Base-by-base conservation (phyloP, 768 basidiomycete species). In the Suillus lakei region DNA sequence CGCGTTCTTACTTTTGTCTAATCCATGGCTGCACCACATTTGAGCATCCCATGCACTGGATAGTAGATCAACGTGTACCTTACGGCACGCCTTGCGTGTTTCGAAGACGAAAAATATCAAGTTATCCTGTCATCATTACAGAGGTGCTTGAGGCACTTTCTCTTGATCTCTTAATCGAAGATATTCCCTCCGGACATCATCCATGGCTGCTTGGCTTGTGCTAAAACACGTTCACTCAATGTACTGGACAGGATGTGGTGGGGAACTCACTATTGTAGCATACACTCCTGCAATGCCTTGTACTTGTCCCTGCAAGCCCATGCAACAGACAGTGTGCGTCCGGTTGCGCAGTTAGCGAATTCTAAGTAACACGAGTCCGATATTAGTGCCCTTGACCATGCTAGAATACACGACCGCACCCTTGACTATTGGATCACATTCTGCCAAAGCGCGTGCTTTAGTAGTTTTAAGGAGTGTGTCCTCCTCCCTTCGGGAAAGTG, bases 401-500 rank as follows among this genome's bases (percentile, higher is more conserved):
- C 54, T 4, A 21, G 41, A 28, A 36, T 43, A 18, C 16, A 32
- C 56, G 4, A n/a, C 28, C 15, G 44, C 61, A 69, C 95, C 91
- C 86, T 88, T 90, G 5, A 95, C 91, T 7, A 93, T 67, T 1
- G 80, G 67, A 71, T 93, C 90, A 68, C 94, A 96, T 75, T 92
- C 90, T 70, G 86, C 88, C 72, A 95, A 76, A 15, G 95, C 94
- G 64, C 83, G 82, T 18, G 88, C 86, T 73, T 95, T 96, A 10
- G 92, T 91, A 28, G 91, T 82, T 77, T 96, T 95, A 44, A 91
- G 77, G 46, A 96, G 84, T 9, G 89, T 90, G 53, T 96, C 94
- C 75, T 96, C 94, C 79, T 96, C 94, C 58, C 94, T 85, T 63
- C 93, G 86, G 43, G 94, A 96, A 38, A 96, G 86, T 48, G 93